These are phyloP conservation scores for Salmacisia buchloeana DNA, from an alignment of 1,284 basidiomycete species.

Conservation along the genomic window DNA sequence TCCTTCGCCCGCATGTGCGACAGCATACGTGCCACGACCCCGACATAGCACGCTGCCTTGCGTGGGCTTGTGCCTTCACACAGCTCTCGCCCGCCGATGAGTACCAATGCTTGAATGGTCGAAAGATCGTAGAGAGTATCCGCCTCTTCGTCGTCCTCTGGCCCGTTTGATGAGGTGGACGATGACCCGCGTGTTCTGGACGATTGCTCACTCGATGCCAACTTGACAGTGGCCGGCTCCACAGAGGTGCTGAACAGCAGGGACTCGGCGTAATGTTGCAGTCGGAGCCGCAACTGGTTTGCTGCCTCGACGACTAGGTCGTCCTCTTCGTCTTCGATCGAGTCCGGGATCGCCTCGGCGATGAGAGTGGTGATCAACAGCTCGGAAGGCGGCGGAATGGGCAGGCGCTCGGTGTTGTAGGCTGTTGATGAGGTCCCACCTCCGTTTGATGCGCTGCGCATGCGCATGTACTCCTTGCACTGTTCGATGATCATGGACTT, in stretches of 20 bases:
- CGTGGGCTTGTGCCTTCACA: slow-evolving; percentile 3
- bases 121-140: background rate
- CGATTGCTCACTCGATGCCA: too few species aligned
- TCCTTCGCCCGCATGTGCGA: slow-evolving; percentile 6
- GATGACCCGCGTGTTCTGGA: too few species aligned
- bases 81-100: background rate
- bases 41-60: background rate
- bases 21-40: slow-evolving; percentile 1
- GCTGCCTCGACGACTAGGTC: background rate
- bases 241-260: background rate
- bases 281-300: background rate
- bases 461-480: background rate
- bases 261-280: background rate
- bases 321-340: slow-evolving; percentile 5
- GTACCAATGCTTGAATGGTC: background rate
- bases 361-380: background rate
- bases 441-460: background rate
- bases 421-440: background rate
- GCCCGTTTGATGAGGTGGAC: too few species aligned
- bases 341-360: slow-evolving; percentile 1
- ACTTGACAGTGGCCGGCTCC: background rate
- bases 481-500: slow-evolving; percentile 5
- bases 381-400: background rate
- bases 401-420: background rate
- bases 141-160: background rate